Percentiles rank a stretch among this genome's conserved stretches.
phyloP scores from a whole-genome alignment of 352 stramenopile genomes.

The Thalassiosira ordinaria region DNA sequence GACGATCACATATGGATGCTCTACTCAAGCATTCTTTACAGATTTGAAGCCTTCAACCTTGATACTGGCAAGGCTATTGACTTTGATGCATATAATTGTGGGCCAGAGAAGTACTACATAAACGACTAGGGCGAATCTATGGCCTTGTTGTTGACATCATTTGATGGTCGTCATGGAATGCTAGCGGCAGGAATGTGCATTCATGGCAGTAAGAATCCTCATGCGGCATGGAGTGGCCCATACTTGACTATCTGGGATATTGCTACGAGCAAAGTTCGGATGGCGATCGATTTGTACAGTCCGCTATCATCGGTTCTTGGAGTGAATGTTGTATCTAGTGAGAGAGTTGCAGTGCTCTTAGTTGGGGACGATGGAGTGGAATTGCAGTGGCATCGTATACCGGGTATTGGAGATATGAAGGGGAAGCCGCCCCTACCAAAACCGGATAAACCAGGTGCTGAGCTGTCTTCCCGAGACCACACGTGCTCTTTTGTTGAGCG shows the following conservation, averaged over 20 bases:
- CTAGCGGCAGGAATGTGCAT: background rate
- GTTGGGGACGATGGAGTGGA: background rate
- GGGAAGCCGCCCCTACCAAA: background rate
- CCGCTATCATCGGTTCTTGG: background rate
- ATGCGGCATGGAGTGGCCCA: background rate
- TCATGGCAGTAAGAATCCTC: background rate
- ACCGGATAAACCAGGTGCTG: background rate
- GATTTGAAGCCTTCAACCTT: background rate
- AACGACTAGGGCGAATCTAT: background rate
- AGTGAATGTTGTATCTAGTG: background rate
- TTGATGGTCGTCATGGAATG: background rate
- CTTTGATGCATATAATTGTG: background rate
- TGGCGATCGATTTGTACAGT: background rate
- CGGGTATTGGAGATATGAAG: background rate
- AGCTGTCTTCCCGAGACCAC: no score
- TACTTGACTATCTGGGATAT: background rate
- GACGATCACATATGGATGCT: slow-evolving; percentile 11
- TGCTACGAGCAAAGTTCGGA: background rate
- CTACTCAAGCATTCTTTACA: background rate
- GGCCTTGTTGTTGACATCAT: background rate
- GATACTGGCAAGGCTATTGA: background rate
- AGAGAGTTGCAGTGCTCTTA: background rate
- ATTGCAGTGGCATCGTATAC: background rate
- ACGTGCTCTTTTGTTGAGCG: no score
- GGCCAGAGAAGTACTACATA: background rate